phyloP scores from a whole-genome alignment of 371 early-diverging fungal species.

The Syncephalastrum sp. region DNA sequence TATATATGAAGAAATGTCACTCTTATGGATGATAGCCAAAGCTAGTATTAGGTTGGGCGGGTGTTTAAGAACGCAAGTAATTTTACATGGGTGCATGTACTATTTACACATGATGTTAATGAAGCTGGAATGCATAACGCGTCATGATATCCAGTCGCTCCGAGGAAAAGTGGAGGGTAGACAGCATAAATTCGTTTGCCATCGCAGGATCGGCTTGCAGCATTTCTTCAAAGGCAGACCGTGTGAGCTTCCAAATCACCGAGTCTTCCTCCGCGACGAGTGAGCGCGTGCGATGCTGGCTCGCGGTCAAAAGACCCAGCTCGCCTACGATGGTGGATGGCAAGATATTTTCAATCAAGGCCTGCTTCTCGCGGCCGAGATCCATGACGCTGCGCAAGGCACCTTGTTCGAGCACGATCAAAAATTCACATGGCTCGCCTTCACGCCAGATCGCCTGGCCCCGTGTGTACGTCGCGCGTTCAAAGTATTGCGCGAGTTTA shows the following conservation, averaged over 20 bases:
- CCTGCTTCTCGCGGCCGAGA: constrained; percentile 39
- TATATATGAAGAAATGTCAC: too few relatives aligned
- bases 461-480: constrained; percentile 44
- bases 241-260: constrained; percentile 66
- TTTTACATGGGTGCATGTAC: too few relatives aligned
- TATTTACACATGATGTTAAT: constrained; percentile 14
- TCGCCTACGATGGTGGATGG: constrained; percentile 83
- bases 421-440: constrained; percentile 60
- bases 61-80: too few relatives aligned
- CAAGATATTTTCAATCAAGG: constrained; percentile 66
- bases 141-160: constrained; percentile 60
- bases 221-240: constrained; percentile 59
- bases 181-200: constrained; percentile 54
- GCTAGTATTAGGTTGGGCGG: too few relatives aligned
- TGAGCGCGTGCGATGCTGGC: constrained; percentile 54
- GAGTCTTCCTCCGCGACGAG: constrained; percentile 64
- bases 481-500: constrained; percentile 63
- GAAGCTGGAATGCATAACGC: constrained; percentile 58
- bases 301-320: constrained; percentile 60
- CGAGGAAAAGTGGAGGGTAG: constrained; percentile 57
- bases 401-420: constrained; percentile 80
- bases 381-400: constrained; percentile 62
- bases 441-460: constrained; percentile 66
- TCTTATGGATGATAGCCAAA: too few relatives aligned
- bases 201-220: constrained; percentile 43